phyloP scores from a whole-genome alignment of 1,284 basidiomycete genomes.

The Cutaneotrichosporon cyanovorans region DNA sequence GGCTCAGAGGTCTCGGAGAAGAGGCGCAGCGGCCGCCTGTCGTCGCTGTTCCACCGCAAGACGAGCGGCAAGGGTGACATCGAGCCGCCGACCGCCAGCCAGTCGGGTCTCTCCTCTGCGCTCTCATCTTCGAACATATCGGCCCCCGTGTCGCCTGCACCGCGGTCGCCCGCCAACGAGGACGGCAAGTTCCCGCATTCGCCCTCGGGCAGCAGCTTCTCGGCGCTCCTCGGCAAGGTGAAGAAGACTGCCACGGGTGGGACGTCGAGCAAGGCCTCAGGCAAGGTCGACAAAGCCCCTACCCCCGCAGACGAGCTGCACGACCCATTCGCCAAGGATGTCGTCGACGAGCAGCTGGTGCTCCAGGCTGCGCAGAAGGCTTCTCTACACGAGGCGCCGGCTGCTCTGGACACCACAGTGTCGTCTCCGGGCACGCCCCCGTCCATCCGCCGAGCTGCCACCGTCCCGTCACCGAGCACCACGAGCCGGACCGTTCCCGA shows the following conservation, averaged over 20 bases:
- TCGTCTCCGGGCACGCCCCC: no score
- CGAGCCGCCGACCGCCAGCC: background rate
- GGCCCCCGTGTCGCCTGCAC: background rate
- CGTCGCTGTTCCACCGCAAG: constrained; percentile 4
- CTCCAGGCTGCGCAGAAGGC: background rate
- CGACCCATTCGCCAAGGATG: background rate
- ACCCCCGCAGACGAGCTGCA: background rate
- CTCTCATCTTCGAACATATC: no score
- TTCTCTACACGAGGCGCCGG: no score
- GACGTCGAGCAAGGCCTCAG: background rate
- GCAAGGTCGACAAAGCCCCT: background rate
- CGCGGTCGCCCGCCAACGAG: no score
- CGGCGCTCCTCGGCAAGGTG: background rate
- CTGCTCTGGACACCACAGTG: no score
- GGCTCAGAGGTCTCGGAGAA: background rate
- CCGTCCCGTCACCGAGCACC: no score
- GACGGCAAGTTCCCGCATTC: no score
- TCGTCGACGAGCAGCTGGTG: no score
- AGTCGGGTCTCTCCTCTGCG: no score
- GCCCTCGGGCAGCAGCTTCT: background rate
- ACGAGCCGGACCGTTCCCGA: no score
- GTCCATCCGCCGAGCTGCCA: no score
- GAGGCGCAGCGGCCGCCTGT: constrained; percentile 2
- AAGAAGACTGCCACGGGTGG: background rate
- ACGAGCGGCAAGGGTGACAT: background rate